Base-by-base conservation (phyloP, 805 yeast species). In the Metschnikowia cubensis region DNA sequence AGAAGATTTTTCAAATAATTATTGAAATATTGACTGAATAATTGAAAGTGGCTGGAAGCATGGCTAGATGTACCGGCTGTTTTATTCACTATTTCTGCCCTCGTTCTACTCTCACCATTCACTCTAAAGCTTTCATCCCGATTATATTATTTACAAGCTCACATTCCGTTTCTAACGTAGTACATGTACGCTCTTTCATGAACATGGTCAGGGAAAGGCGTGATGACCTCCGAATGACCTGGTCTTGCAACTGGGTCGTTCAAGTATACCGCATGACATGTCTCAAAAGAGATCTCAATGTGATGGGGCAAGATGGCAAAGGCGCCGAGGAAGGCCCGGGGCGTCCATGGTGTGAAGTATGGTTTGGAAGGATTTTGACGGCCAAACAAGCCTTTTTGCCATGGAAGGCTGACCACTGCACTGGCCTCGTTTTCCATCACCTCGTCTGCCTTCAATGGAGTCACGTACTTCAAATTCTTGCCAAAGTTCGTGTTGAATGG, bases 231-330 rank as follows among this genome's bases (percentile, higher is more conserved):
- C 32, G 96, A 87, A 64, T 88, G 91, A 50, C 97, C 97, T 6
- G 97, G 97, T 67, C 97, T 82, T 13, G 97, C 96, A 45, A 94
- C 90, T 14, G 99, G 99, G 67, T 94, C 96, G 70, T 97, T 85
- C 67, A 94, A 71, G 69, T 92, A 94, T n/a, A 94, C 87, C 4
- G 97, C 97, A 67, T 91, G 97, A 66, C 98, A 92, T 4, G 97
- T 89, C 54, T 81, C 80, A 68, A 88, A 92, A 20, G 96, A 87
- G 41, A 94, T 74, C 71, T 94, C 98, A 48, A 94, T 74, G 69
- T 94, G 98, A 55, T 87, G 84, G 29, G 99, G 99, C 61, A 89
- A 77, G 52, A 94, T 80, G 11, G 97, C 94, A 69, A 90, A 88
- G 42, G 96, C 95, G 2, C 96, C 91, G 55, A 94, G 71, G 70